Evolutionary conservation across 106 monocot genomes (phyloP).

Genomic region (Allium sativum): DNA sequence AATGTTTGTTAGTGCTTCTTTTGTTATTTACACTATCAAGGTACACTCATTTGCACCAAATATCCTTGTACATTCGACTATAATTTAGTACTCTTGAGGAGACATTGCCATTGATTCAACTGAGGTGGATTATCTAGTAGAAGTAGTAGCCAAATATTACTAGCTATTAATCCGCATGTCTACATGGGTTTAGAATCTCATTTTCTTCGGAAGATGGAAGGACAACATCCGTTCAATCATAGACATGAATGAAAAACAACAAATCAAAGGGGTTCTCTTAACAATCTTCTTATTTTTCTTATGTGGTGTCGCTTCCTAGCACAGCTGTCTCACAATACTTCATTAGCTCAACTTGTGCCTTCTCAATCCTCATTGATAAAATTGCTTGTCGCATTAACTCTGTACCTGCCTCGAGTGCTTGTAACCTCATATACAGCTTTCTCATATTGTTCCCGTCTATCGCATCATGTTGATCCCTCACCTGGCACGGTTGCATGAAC

Average conservation of each 20-base stretch:
- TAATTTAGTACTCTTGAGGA: too few relatives aligned
- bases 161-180: too few relatives aligned
- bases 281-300: slow-evolving; percentile 4
- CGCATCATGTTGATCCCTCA: neutral
- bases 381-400: slow-evolving; percentile 58
- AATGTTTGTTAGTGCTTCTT: too few relatives aligned
- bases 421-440: slow-evolving; percentile 44
- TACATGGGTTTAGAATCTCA: too few relatives aligned
- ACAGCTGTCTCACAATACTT: slow-evolving; percentile 36
- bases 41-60: too few relatives aligned
- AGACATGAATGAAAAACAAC: slow-evolving; percentile 19
- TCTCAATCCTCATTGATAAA: slow-evolving; percentile 37
- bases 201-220: too few relatives aligned
- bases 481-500: slow-evolving; percentile 18
- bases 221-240: too few relatives aligned
- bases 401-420: slow-evolving; percentile 51
- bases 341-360: slow-evolving; percentile 35
- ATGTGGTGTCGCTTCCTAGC: slow-evolving; percentile 20
- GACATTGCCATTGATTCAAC: too few relatives aligned
- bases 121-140: too few relatives aligned
- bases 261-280: slow-evolving; percentile 23
- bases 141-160: too few relatives aligned
- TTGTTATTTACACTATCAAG: too few relatives aligned
- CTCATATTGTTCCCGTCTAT: slow-evolving; percentile 26
- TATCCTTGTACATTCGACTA: too few relatives aligned